Evolutionary conservation across 2,329 filamentous ascomycete genomes (phyloP).

Genomic region (Cadophora sp.): DNA sequence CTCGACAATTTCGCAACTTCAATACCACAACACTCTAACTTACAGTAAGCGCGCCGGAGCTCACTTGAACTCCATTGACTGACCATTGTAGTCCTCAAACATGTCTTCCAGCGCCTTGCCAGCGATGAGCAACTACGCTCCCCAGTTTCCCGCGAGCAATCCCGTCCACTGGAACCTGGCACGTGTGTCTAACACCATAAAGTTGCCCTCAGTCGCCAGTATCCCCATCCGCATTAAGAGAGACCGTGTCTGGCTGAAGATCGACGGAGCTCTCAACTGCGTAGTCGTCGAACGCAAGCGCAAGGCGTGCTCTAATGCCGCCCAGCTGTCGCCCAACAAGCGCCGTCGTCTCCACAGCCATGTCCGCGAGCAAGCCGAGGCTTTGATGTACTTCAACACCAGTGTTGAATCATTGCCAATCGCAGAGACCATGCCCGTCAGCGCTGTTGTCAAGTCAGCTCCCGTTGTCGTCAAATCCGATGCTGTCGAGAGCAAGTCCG

Average conservation of each 20-base stretch:
- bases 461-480: background rate
- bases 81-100: background rate
- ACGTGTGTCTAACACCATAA: background rate
- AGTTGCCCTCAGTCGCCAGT: background rate
- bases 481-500: background rate
- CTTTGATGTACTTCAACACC: background rate
- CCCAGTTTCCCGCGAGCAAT: background rate
- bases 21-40: background rate
- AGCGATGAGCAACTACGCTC: background rate
- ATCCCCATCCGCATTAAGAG: background rate
- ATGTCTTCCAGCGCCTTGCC: background rate
- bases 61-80: background rate
- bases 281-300: background rate
- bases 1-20: background rate
- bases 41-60: background rate
- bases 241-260: background rate
- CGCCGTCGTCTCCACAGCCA: background rate
- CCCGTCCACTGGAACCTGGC: background rate
- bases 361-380: background rate
- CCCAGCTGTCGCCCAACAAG: background rate
- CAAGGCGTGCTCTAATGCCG: background rate
- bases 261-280: background rate
- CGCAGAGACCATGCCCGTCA: background rate
- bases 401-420: background rate
- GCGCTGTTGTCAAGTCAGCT: background rate